Percentiles rank a stretch among this genome's conserved stretches.
Evolutionary conservation across 2,329 filamentous ascomycete genomes (phyloP).

Genomic region (Fusarium nodosum): DNA sequence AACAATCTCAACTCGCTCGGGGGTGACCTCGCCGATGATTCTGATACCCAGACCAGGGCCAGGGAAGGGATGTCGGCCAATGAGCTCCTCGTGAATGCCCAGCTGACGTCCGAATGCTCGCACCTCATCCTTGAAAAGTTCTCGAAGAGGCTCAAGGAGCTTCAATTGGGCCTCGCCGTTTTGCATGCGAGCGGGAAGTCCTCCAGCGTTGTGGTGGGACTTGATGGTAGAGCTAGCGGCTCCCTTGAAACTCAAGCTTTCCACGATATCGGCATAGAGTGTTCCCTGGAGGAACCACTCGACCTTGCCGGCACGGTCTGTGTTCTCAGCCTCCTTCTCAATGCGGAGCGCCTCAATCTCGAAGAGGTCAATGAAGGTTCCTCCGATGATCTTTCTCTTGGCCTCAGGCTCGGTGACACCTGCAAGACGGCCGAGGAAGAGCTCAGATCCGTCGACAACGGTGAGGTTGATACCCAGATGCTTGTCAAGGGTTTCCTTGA

Average conservation of each 20-base stretch:
- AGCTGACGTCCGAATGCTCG: slow-evolving; percentile 52
- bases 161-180: slow-evolving; percentile 47
- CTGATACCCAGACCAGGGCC: slow-evolving; percentile 80
- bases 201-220: slow-evolving; percentile 47
- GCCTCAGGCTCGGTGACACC: slow-evolving; percentile 85
- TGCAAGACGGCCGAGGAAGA: slow-evolving; percentile 81
- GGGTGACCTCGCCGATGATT: slow-evolving; percentile 84
- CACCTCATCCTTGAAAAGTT: slow-evolving; percentile 87
- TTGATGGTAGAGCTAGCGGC: slow-evolving; percentile 61
- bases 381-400: slow-evolving; percentile 93
- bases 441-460: slow-evolving; percentile 82
- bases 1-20: slow-evolving; percentile 80
- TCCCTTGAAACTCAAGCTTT: slow-evolving; percentile 52
- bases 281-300: slow-evolving; percentile 91
- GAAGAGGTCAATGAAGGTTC: slow-evolving; percentile 59
- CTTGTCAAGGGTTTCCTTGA: slow-evolving; percentile 82
- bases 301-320: slow-evolving; percentile 66
- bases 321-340: slow-evolving; percentile 76
- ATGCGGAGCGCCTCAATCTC: slow-evolving; percentile 60
- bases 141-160: slow-evolving; percentile 49
- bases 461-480: slow-evolving; percentile 92
- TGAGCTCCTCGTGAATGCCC: slow-evolving; percentile 48
- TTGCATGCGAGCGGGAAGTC: slow-evolving; percentile 47
- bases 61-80: slow-evolving; percentile 76
- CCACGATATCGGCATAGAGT: slow-evolving; percentile 69